Base-by-base conservation (phyloP, 1,284 basidiomycete genomes). In the Cutaneotrichosporon sp. region DNA sequence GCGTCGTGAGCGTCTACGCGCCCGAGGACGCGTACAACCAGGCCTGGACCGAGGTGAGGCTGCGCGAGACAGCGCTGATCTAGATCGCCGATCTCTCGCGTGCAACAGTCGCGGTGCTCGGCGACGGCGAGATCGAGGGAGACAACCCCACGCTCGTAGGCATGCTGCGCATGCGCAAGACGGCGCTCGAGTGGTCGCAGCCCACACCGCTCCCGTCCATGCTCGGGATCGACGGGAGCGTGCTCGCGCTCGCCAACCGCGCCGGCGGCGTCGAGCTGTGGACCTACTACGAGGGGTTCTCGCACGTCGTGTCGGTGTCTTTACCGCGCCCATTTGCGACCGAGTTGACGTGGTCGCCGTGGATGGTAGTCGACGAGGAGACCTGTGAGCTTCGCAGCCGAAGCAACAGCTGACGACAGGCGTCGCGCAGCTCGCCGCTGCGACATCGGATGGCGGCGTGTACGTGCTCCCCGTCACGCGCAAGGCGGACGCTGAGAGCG, bases 51-150 rank as follows among this genome's bases (percentile, higher is more conserved):
- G 73, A 75, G 65, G 73, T 73, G 52, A 52, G 70, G 47, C n/a
- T 31, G 8, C 16, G 18, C 25, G 20, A 10, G 24, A n/a, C 16
- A 11, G 13, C 53, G 54, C 59, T 54, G 50, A 53, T 54, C n/a
- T n/a, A 75, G 73, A 66, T 75, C 22, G 69, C 66, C 18, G 73
- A 76, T 36, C 58, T 76, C 20, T 73, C 74, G 1, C 27, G 62
- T 5, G 42, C 58, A 31, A 67, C 67, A 20, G 65, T 64, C 22
- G 43, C 56, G 16, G 27, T 65, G n/a, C 53, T 72, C 4, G 55
- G 54, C 4, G 57, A 31, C 7, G 53, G 59, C 27, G 43, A 59
- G 10, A 49, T 45, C 24, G 42, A 38, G 27, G 27, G 56, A 9
- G 33, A 33, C 22, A 59, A n/a, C 6, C 46, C 67, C 5, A 66